Percentiles rank a stretch among this genome's conserved stretches.
These are phyloP conservation scores for Aspergillus viridinutans DNA, from an alignment of 2,329 filamentous ascomycete genomes.

Conservation along the genomic window DNA sequence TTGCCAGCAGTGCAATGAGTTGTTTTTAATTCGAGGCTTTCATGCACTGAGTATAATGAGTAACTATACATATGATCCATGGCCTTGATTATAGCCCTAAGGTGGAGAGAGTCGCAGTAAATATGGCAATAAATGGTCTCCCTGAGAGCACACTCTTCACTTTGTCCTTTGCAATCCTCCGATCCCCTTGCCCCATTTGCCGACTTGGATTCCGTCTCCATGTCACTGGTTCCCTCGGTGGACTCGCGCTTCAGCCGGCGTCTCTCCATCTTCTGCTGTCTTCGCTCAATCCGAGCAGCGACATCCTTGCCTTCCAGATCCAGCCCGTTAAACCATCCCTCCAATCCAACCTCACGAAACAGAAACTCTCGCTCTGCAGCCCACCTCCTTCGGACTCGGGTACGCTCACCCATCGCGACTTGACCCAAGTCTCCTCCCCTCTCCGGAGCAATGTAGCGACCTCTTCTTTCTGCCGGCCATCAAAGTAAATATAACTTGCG, in stretches of 20 bases:
- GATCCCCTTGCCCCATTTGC: slow-evolving; percentile 50
- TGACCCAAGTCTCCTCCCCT: slow-evolving; percentile 98
- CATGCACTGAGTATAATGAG: too few relatives aligned
- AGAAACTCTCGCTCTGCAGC: slow-evolving; percentile 89
- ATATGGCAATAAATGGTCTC: too few relatives aligned
- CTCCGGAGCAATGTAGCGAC: slow-evolving; percentile 88
- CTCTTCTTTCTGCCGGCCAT: slow-evolving; percentile 91
- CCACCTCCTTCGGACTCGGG: slow-evolving; percentile 87
- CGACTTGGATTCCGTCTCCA: slow-evolving; percentile 35
- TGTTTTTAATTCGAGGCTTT: too few relatives aligned
- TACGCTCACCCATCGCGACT: slow-evolving; percentile 94
- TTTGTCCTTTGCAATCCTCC: too few relatives aligned
- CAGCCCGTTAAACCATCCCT: slow-evolving; percentile 92
- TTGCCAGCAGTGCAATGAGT: too few relatives aligned
- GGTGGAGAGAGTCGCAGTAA: too few relatives aligned
- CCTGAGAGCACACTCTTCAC: too few relatives aligned
- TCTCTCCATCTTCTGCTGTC: slow-evolving; percentile 70
- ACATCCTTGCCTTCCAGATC: slow-evolving; percentile 92
- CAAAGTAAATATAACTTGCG: slow-evolving; percentile 98
- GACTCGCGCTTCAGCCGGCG: slow-evolving; percentile 73
- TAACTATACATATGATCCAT: too few relatives aligned
- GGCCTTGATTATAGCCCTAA: too few relatives aligned
- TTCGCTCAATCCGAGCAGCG: slow-evolving; percentile 68
- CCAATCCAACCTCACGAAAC: slow-evolving; percentile 92
- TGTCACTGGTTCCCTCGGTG: slow-evolving; percentile 50